Percentiles rank a stretch among this genome's conserved stretches.
Evolutionary conservation across 176 grass and related monocot species (phyloP).

Genomic region (Zoysia pacifica): DNA sequence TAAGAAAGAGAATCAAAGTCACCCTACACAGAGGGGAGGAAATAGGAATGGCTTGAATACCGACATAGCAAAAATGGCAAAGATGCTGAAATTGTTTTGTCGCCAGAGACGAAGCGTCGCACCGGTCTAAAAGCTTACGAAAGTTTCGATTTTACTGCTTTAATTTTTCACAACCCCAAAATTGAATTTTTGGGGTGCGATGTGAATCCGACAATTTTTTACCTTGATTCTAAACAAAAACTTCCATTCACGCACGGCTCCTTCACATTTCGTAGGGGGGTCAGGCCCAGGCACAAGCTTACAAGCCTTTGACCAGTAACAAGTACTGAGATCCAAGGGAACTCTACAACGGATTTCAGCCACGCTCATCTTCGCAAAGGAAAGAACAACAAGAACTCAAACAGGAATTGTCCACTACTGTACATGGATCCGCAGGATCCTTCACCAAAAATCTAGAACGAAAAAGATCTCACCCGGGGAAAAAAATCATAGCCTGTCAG

Average conservation of each 20-base stretch:
- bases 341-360: background rate
- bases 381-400: conserved; percentile 24
- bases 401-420: conserved; percentile 35
- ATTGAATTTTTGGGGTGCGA: no score
- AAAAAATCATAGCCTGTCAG: background rate
- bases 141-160: no score
- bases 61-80: conserved; percentile 10
- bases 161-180: no score
- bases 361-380: background rate
- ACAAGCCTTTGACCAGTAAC: background rate
- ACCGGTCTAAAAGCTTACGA: no score
- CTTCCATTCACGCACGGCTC: no score
- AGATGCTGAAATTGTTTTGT: background rate
- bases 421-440: background rate
- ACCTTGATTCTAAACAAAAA: no score
- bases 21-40: background rate
- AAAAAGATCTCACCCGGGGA: background rate
- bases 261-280: no score
- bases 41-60: conserved; percentile 8
- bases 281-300: background rate
- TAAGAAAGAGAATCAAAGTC: conserved; percentile 29
- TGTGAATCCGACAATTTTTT: background rate
- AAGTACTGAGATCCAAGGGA: conserved; percentile 25
- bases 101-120: background rate
- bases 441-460: background rate